Conservation (phyloP, 164 flowering plant genomes). For the Pachysandra terminalis region DNA sequence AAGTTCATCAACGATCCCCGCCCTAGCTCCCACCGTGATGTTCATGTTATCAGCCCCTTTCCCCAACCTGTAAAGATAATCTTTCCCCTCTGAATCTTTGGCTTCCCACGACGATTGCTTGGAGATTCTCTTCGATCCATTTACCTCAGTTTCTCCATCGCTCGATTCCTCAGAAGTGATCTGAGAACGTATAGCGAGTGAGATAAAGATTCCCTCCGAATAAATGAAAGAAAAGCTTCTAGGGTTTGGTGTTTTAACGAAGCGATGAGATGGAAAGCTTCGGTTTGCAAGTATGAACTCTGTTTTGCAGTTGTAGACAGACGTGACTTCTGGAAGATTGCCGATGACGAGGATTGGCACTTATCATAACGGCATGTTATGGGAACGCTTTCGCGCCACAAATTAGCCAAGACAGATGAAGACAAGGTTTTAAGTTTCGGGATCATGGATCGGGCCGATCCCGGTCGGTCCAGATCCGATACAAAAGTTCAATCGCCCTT, state of each 20-base stretch:
- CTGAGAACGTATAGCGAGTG: constrained; percentile 11
- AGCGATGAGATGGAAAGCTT: constrained; percentile 1
- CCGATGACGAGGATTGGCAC: not conserved
- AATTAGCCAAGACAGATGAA: not conserved
- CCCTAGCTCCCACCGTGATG: constrained; percentile 77
- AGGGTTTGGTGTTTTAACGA: not conserved
- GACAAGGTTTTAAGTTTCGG: too few species aligned
- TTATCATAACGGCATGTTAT: too few species aligned
- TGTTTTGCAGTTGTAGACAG: constrained; percentile 11
- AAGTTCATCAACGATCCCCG: constrained; percentile 82
- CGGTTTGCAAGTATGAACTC: constrained; percentile 7
- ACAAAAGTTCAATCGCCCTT: too few species aligned
- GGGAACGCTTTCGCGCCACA: constrained; percentile 12
- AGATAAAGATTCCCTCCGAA: constrained; percentile 7
- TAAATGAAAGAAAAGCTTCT: constrained; percentile 10
- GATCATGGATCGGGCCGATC: too few species aligned
- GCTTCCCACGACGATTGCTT: constrained; percentile 93
- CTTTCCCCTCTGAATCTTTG: constrained; percentile 71
- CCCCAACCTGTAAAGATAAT: constrained; percentile 80
- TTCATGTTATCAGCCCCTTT: constrained; percentile 85
- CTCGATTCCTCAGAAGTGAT: too few species aligned
- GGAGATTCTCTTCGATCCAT: too few species aligned
- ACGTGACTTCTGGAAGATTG: not conserved
- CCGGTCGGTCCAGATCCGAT: too few species aligned
- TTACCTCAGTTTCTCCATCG: too few species aligned